phyloP scores from a whole-genome alignment of 352 stramenopile genomes.

The Phytopythium vexans region DNA sequence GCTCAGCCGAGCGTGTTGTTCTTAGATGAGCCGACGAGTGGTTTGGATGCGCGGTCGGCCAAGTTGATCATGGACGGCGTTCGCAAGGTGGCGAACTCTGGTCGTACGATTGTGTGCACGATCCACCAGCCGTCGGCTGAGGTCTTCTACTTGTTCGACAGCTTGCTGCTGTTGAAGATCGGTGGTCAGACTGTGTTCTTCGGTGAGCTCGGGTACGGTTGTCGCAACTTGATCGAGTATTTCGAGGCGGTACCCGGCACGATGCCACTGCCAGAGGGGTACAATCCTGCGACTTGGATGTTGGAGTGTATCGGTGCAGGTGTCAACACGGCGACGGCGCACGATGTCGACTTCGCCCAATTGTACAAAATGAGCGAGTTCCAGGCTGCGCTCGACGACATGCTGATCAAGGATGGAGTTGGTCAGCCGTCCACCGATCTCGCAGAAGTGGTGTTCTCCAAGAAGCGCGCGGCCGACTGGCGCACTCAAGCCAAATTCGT shows the following conservation, averaged over 20 bases:
- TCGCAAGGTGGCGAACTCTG: constrained; percentile 65
- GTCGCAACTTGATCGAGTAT: constrained; percentile 25
- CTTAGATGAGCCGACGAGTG: constrained; percentile 61
- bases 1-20: constrained; percentile 75
- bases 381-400: constrained; percentile 4
- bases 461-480: constrained; percentile 16
- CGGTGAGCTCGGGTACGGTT: constrained; percentile 24
- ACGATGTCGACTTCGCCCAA: constrained; percentile 12
- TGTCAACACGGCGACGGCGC: constrained; percentile 11
- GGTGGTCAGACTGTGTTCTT: constrained; percentile 36
- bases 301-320: constrained; percentile 32
- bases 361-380: constrained; percentile 15
- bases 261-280: constrained; percentile 33
- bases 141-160: constrained; percentile 79
- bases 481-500: constrained; percentile 19
- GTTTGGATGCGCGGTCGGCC: constrained; percentile 74
- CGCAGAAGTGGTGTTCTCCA: constrained; percentile 11
- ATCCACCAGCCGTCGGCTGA: constrained; percentile 88
- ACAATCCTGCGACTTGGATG: constrained; percentile 16
- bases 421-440: constrained; percentile 9
- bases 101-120: constrained; percentile 72
- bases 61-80: constrained; percentile 74
- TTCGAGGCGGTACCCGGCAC: constrained; percentile 14
- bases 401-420: constrained; percentile 15
- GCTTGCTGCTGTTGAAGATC: constrained; percentile 59